A percentile compares a stretch with the other conserved stretches of the same genome.
phyloP scores from a whole-genome alignment of 1,139 yeast genomes.

The Protomyces lactucae-debilis region DNA sequence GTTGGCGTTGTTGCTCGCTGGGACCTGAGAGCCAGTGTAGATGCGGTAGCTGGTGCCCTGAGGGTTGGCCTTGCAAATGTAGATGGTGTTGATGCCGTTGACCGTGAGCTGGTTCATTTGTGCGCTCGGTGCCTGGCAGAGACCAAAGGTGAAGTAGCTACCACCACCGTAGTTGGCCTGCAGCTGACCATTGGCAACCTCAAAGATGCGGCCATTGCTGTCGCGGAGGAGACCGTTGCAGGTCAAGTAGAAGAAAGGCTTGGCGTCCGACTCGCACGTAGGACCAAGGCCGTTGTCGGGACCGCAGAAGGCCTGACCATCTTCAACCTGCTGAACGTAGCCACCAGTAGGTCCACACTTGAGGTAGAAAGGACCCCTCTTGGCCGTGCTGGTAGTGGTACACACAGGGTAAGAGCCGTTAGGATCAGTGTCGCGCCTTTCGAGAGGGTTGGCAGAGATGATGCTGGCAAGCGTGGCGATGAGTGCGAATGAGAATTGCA shows the following conservation, averaged over 20 bases:
- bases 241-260: conserved; percentile 25
- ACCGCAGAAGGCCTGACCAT: conserved; percentile 19
- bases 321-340: conserved; percentile 16
- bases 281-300: conserved; percentile 12
- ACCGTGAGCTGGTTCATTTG: conserved; percentile 5
- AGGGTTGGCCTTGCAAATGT: conserved; percentile 6
- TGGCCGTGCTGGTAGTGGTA: not conserved
- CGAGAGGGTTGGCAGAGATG: conserved; percentile 21
- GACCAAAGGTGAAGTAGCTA: conserved; percentile 6
- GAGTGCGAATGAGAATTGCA: conserved; percentile 5
- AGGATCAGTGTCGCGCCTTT: conserved; percentile 18
- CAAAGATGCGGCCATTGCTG: conserved; percentile 23
- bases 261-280: conserved; percentile 13
- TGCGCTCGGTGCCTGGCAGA: conserved; percentile 1
- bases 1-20: conserved; percentile 12
- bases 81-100: conserved; percentile 20
- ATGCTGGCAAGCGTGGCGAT: conserved; percentile 13
- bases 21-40: conserved; percentile 22
- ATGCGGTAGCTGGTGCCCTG: conserved; percentile 5
- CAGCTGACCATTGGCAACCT: conserved; percentile 17
- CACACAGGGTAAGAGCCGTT: conserved; percentile 16
- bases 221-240: conserved; percentile 18
- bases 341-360: conserved; percentile 15
- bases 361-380: conserved; percentile 16
- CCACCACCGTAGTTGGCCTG: conserved; percentile 27